Percentiles rank a stretch among this genome's conserved stretches.
Conservation (phyloP, 305 asterid genomes). For the Fraxinus nigra region DNA sequence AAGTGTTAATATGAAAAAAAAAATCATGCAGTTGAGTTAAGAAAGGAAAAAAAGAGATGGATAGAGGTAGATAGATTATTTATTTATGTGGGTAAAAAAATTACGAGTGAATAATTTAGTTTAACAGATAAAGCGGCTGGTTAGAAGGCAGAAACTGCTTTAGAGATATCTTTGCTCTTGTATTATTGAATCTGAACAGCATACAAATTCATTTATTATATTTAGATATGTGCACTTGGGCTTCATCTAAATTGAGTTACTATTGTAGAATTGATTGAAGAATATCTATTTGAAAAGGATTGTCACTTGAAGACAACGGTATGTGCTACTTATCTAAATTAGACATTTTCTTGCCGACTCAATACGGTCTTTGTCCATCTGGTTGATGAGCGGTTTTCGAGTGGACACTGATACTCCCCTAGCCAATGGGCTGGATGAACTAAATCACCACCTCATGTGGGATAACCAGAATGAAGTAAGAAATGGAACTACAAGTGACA, state of each 20-base stretch:
- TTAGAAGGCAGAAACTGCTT: not conserved
- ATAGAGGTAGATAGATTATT: not conserved
- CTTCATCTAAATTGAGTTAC: not conserved
- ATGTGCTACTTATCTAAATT: not conserved
- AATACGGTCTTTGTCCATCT: slow-evolving; percentile 15
- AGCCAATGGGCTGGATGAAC: slow-evolving; percentile 20
- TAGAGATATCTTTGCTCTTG: not conserved
- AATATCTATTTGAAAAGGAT: not conserved
- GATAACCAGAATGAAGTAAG: not conserved
- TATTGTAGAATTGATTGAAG: not conserved
- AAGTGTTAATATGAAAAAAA: not conserved
- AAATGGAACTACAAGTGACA: slow-evolving; percentile 20
- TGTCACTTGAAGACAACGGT: not conserved
- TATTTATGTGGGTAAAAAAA: not conserved
- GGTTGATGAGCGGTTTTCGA: slow-evolving; percentile 32
- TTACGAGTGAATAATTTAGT: not conserved
- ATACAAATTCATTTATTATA: not conserved
- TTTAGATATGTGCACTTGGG: not conserved
- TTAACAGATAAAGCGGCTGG: not conserved
- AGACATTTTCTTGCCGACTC: not conserved
- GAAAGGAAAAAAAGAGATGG: not conserved
- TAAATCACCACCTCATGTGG: not conserved
- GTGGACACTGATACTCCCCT: slow-evolving; percentile 26
- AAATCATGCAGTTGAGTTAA: not conserved
- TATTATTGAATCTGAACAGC: not conserved